Evolutionary conservation across 2,329 filamentous ascomycete species (phyloP).

Genomic region (Aspergillus bombycis): DNA sequence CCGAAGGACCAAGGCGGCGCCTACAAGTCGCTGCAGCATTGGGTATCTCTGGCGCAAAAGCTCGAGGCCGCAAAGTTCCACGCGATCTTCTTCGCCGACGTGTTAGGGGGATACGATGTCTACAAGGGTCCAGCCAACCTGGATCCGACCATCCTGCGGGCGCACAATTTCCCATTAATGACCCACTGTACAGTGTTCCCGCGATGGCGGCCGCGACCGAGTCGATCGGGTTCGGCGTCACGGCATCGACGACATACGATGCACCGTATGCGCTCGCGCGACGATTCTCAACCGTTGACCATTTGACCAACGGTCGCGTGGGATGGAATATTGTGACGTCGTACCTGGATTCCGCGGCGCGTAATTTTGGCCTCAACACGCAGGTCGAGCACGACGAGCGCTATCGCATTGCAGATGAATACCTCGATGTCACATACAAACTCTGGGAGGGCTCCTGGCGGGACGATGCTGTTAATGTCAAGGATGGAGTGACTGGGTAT

Average conservation of each 20-base stretch:
- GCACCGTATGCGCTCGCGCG: constrained; percentile 58
- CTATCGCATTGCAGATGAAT: constrained; percentile 54
- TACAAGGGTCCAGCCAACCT: constrained; percentile 48
- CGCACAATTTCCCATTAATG: constrained; percentile 50
- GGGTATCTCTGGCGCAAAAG: constrained; percentile 52
- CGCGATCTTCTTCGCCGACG: constrained; percentile 56
- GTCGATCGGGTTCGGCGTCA: constrained; percentile 55
- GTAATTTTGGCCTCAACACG: constrained; percentile 51
- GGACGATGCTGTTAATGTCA: constrained; percentile 39
- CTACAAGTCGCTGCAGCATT: constrained; percentile 50
- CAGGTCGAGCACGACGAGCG: constrained; percentile 55
- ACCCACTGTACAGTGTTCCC: constrained; percentile 46
- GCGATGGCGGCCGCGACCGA: constrained; percentile 53
- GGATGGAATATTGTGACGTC: constrained; percentile 59
- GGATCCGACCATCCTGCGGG: constrained; percentile 43
- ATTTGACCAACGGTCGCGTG: constrained; percentile 54
- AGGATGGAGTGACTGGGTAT: constrained; percentile 28
- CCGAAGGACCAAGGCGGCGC: constrained; percentile 40
- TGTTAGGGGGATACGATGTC: constrained; percentile 52
- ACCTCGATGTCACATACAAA: constrained; percentile 50
- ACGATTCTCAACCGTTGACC: constrained; percentile 58
- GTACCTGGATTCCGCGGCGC: constrained; percentile 52
- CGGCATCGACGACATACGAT: constrained; percentile 59
- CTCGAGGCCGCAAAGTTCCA: constrained; percentile 55
- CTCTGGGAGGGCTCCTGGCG: constrained; percentile 59